Conservation (phyloP, 495 filamentous ascomycete species). For the Lasiosphaeria hispida region DNA sequence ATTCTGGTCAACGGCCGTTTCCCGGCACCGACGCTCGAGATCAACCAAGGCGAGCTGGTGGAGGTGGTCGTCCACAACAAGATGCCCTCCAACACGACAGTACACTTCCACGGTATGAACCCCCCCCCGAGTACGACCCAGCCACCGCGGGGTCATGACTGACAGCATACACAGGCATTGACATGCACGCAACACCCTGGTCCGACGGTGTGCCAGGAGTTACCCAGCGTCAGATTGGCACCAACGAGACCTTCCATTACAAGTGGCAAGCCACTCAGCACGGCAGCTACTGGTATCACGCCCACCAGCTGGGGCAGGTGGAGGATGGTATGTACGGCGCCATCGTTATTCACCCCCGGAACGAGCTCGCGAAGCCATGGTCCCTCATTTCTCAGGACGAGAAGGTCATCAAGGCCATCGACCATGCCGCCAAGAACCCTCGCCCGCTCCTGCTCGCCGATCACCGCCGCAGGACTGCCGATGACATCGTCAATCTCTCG, state of each 20-base stretch:
- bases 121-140: slow-evolving; percentile 26
- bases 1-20: slow-evolving; percentile 51
- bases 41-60: slow-evolving; percentile 51
- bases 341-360: slow-evolving; percentile 49
- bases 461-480: slow-evolving; percentile 51
- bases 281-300: slow-evolving; percentile 57
- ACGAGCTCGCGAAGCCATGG: slow-evolving; percentile 43
- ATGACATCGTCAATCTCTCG: slow-evolving; percentile 42
- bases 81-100: slow-evolving; percentile 45
- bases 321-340: slow-evolving; percentile 55
- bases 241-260: slow-evolving; percentile 45
- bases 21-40: slow-evolving; percentile 45
- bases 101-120: slow-evolving; percentile 53
- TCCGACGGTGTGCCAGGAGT: slow-evolving; percentile 40
- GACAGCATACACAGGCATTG: slow-evolving; percentile 38
- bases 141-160: no score
- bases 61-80: slow-evolving; percentile 48
- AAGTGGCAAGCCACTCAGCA: slow-evolving; percentile 47
- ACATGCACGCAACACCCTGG: slow-evolving; percentile 44
- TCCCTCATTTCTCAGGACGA: slow-evolving; percentile 41
- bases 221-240: slow-evolving; percentile 43
- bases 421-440: slow-evolving; percentile 42
- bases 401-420: slow-evolving; percentile 42
- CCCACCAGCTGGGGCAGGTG: slow-evolving; percentile 47
- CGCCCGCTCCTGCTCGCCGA: slow-evolving; percentile 53